Conservation (phyloP, 1,139 yeast species). For the Zygotorulaspora mrakii region DNA sequence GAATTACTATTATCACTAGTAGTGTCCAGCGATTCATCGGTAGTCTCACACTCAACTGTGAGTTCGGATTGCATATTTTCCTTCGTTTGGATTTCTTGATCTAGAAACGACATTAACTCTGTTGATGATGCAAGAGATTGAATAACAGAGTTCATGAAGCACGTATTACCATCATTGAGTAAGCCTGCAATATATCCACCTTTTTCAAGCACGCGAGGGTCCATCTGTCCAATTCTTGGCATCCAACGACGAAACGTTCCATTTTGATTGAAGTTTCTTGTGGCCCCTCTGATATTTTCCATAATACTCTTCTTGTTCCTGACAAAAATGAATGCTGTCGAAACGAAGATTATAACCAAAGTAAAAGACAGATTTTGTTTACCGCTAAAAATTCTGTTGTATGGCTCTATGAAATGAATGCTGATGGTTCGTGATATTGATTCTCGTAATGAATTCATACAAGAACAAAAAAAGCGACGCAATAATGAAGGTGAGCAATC, state of each 20-base stretch:
- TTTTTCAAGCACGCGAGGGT: constrained; percentile 25
- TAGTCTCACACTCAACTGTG: constrained; percentile 5
- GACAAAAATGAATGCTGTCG: constrained; percentile 12
- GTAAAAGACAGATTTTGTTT: constrained; percentile 10
- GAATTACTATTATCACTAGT: not conserved
- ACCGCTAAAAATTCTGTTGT: constrained; percentile 9
- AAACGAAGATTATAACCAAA: constrained; percentile 10
- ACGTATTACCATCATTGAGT: constrained; percentile 85
- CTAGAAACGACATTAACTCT: constrained; percentile 55
- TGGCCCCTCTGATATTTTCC: constrained; percentile 14
- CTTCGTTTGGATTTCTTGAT: constrained; percentile 45
- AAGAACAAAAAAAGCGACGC: constrained; percentile 6
- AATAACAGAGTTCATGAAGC: constrained; percentile 87
- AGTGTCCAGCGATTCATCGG: constrained; percentile 1
- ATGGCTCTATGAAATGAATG: constrained; percentile 12
- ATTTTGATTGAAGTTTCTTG: constrained; percentile 10
- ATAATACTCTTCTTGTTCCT: constrained; percentile 10
- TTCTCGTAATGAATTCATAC: constrained; percentile 14
- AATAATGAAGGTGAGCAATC: constrained; percentile 1
- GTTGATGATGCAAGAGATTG: constrained; percentile 79
- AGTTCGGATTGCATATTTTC: constrained; percentile 35
- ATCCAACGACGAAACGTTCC: constrained; percentile 27
- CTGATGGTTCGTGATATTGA: constrained; percentile 11
- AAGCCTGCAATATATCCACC: constrained; percentile 84
- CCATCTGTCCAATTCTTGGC: constrained; percentile 23